Conservation (phyloP, 768 basidiomycete species). For the Chalciporus sphaerocephalus region DNA sequence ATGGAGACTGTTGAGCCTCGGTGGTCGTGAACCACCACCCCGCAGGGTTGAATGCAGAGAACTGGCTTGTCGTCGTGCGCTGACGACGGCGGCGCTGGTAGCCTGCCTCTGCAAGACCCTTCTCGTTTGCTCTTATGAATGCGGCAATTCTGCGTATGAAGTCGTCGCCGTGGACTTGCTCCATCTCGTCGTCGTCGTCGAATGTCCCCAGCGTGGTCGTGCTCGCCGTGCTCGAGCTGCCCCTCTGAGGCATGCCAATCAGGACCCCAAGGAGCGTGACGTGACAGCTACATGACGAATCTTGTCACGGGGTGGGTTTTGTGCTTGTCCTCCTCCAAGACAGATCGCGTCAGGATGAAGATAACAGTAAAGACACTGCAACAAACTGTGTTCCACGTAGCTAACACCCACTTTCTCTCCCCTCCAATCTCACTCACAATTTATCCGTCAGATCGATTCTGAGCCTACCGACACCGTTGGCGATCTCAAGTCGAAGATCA, state of each 20-base stretch:
- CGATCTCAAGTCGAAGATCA: slow-evolving; percentile 80
- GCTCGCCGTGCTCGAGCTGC: slow-evolving; percentile 12
- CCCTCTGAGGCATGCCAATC: slow-evolving; percentile 21
- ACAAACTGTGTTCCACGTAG: slow-evolving; percentile 84
- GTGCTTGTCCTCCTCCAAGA: slow-evolving; percentile 12
- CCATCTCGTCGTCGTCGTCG: slow-evolving; percentile 32
- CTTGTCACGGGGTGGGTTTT: slow-evolving; percentile 15
- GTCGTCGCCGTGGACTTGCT: slow-evolving; percentile 64
- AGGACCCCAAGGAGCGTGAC: slow-evolving; percentile 23
- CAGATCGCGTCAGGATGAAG: slow-evolving; percentile 57
- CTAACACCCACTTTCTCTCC: slow-evolving; percentile 4
- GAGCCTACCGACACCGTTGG: slow-evolving; percentile 72
- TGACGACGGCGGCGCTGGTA: slow-evolving; percentile 46
- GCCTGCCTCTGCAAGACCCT: slow-evolving; percentile 63
- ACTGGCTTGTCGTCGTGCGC: slow-evolving; percentile 26
- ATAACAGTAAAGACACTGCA: slow-evolving; percentile 93
- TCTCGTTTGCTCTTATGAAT: slow-evolving; percentile 72
- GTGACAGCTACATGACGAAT: slow-evolving; percentile 18
- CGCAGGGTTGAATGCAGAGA: slow-evolving; percentile 56
- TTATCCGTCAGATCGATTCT: slow-evolving; percentile 58
- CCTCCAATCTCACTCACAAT: neutral
- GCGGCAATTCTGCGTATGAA: slow-evolving; percentile 66
- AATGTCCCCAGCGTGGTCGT: slow-evolving; percentile 6
- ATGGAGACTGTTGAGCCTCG: slow-evolving; percentile 23
- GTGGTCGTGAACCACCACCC: slow-evolving; percentile 55